Base-by-base conservation (phyloP, 345 rosid genomes). In the Aquilaria sinensis region DNA sequence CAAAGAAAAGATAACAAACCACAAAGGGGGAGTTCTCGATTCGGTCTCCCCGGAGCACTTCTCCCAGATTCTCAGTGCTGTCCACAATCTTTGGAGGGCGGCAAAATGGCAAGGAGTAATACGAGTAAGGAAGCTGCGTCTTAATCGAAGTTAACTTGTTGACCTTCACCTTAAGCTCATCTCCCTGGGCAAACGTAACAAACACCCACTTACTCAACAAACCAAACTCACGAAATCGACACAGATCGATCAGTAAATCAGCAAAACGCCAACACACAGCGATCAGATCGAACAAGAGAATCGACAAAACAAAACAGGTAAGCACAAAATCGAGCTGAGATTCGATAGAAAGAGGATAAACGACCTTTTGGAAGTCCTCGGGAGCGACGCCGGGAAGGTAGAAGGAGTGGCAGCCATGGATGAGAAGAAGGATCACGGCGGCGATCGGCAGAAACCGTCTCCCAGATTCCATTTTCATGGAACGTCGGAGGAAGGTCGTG, bases 351-450 rank as follows among this genome's bases (percentile, higher is more conserved):
- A 29, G 62, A 30, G 31, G 37, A 34, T 54, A 46, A 56, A 45
- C 16, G 51, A 90, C 98, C 97, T 83, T 87, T 12, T 73, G 70
- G 81, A 93, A 90, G 80, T 93, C 97, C 78, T 83, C 80, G 60
- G 98, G 98, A 52, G 96, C 97, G 72, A 93, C 98, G 62, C 98
- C 98, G 10, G 98, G 98, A 68, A 93, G 98, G 77, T 93, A 93
- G 84, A 93, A 93, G 78, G 80, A 83, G 76, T 77, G 77, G 33
- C 65, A 77, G 69, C 77, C 80, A 66, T 83, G 90, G 79, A 88
- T 69, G 52, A 82, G 76, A 54, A 77, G 67, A 30, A 83, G 74
- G 56, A 74, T 34, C 63, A 83, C 15, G 29, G 80, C 60, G 9
- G 65, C 71, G 51, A 71, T 59, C 61, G 70, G 61, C 56, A 57